Evolutionary conservation across 768 basidiomycete genomes (phyloP), one percentile per base, ranked within the genome.

Genomic region (Trametes villosa): DNA sequence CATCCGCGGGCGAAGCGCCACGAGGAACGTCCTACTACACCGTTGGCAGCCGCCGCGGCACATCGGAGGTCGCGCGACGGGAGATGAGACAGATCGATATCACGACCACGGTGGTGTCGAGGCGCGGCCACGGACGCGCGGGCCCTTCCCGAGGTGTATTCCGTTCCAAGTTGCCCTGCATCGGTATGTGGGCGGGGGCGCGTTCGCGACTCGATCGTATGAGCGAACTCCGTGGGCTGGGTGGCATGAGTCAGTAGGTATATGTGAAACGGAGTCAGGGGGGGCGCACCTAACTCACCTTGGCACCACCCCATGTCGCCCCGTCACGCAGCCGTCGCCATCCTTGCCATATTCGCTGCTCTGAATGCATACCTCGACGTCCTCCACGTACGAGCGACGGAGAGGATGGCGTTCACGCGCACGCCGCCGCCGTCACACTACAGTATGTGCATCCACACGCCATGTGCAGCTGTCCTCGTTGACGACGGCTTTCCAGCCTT

Each of bases 331-430:
- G 51, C 47, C 5, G 41, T 40, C 29, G 5, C 36, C 45, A 30
- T 47, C 17, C 24, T 58, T 6, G 34, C 46, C 51, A 13, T 54
- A 27, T 52, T 63, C 29, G 51, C 36, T 1, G 45, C 42, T 0
- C 51, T 63, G 33, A 63, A 63, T 22, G 52, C 31, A n/a, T 63
- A 52, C 33, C 24, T 63, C n/a, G 46, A 63, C 33, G 12, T 53
- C 1, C 56, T 63, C 17, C 53, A 63, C 26, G 51, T 58, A 9
- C 61, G 56, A 13, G 61, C 38, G 24, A 58, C 56, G 12, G 56
- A 30, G 6, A 56, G 52, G 12, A n/a, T 33, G 4, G 61, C 61
- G 20, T 36, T 34, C 27, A 13, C 56, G 20, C 55, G 61, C 4
- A 27, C 51, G 3, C 61, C 56, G 5, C 56, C 61, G 1, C 29